These are phyloP conservation scores for Bathelium albidoporum DNA, from an alignment of 495 filamentous ascomycete genomes.

Conservation along the genomic window DNA sequence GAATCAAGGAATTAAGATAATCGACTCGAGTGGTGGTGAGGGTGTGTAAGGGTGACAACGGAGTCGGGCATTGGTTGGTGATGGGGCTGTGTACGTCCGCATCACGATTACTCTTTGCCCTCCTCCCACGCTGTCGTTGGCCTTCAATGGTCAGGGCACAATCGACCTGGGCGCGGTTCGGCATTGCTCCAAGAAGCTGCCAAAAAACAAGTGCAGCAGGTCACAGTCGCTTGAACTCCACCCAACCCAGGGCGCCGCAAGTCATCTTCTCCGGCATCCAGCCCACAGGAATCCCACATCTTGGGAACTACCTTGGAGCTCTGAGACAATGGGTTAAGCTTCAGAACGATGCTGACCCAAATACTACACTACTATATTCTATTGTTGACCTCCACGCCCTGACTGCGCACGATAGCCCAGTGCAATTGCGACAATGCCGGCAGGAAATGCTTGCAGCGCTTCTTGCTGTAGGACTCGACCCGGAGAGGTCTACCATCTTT, in stretches of 20 bases:
- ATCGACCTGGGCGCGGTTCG: not conserved
- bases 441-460: conserved; percentile 67
- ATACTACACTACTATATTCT: conserved; percentile 61
- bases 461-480: conserved; percentile 74
- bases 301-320: conserved; percentile 96
- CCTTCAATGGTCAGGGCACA: not conserved
- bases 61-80: not conserved
- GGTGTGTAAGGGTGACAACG: not conserved
- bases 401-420: conserved; percentile 57
- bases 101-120: conserved; percentile 11
- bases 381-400: conserved; percentile 92
- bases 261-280: conserved; percentile 93
- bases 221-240: not conserved
- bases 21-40: not conserved
- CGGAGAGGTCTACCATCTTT: conserved; percentile 66
- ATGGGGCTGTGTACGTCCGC: not conserved
- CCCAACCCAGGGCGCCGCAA: conserved; percentile 9
- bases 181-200: not conserved
- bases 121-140: not conserved
- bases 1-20: not conserved
- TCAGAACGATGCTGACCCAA: conserved; percentile 48
- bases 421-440: conserved; percentile 50
- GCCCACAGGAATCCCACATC: conserved; percentile 87
- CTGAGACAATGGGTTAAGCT: conserved; percentile 72
- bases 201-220: not conserved